These are phyloP conservation scores for Magnolia kwangsiensis DNA, from an alignment of 164 flowering plant genomes.

Conservation along the genomic window DNA sequence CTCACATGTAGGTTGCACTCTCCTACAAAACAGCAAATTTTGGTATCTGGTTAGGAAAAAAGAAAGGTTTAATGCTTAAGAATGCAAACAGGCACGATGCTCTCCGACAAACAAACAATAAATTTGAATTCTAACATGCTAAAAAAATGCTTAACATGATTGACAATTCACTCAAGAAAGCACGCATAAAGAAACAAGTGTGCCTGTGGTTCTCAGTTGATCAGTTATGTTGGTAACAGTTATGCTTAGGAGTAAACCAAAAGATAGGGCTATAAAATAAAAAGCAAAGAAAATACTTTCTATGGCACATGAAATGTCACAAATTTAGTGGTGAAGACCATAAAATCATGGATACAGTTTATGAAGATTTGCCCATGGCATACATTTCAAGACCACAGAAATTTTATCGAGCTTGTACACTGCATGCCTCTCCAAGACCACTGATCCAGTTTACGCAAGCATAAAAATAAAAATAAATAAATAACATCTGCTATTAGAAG, in stretches of 20 bases:
- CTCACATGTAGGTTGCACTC: conserved; percentile 76
- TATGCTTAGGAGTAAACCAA: neutral
- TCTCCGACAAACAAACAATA: neutral
- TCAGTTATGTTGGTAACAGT: neutral
- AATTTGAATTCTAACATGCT: neutral
- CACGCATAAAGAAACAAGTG: neutral
- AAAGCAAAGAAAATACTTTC: neutral
- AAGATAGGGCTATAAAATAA: neutral
- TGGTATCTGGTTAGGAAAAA: neutral
- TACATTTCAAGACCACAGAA: neutral
- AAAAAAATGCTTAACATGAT: neutral
- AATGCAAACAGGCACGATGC: neutral
- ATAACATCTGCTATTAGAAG: too few relatives aligned
- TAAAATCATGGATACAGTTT: neutral
- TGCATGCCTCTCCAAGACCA: neutral
- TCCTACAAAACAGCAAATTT: conserved; percentile 44
- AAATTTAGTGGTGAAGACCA: too few relatives aligned
- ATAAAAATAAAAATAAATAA: too few relatives aligned
- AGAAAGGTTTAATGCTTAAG: neutral
- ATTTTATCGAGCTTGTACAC: too few relatives aligned
- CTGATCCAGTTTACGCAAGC: too few relatives aligned
- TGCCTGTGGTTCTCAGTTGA: neutral
- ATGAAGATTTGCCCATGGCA: neutral
- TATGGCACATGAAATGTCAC: neutral
- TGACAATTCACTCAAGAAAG: neutral